Evolutionary conservation across 2,329 filamentous ascomycete genomes (phyloP), one percentile per base, ranked within the genome.

Genomic region (Cytospora schulzeri): DNA sequence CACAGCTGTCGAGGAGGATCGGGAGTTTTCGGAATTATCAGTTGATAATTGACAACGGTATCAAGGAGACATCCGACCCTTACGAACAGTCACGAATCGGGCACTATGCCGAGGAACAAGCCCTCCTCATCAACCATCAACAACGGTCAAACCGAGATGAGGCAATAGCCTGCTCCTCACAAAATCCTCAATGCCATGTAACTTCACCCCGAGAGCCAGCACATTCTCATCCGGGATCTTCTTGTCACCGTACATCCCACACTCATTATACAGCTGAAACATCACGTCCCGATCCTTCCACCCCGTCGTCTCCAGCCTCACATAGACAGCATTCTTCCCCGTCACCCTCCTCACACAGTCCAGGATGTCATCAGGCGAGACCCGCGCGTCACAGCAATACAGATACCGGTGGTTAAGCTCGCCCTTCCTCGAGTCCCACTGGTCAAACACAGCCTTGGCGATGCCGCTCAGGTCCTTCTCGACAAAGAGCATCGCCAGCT

Each of bases 401-500:
- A 65, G 38, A 29, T 65, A 62, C 12, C n/a, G 41, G 28, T 65
- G 54, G 12, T 5, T 41, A 6, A 62, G 58, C 19, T 62, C 33
- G 52, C 35, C 53, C 14, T 57, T 62, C 28, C 41, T 61, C 19
- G 31, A 33, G 26, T 54, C 53, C 63, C 63, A 65, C 24, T 65
- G 57, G 17, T 65, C 63, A 15, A 65, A 65, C 4, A 65, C 63
- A 3, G 63, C 58, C 53, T 48, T 62, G 35, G 45, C 51, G 50
- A 65, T 57, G n/a, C 41, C 63, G 22, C 57, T 57, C 6, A 65
- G 53, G 48, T 65, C 63, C 45, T 65, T 65, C 48, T 65, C 63
- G n/a, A 65, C 63, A 24, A 65, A 65, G 11, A 65, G 63, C 63
- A 65, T 65, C n/a, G 63, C 63, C 50, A 65, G 63, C 41, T 54